Conservation (phyloP, 306 rosid species). For the Gleditsia sinensis region DNA sequence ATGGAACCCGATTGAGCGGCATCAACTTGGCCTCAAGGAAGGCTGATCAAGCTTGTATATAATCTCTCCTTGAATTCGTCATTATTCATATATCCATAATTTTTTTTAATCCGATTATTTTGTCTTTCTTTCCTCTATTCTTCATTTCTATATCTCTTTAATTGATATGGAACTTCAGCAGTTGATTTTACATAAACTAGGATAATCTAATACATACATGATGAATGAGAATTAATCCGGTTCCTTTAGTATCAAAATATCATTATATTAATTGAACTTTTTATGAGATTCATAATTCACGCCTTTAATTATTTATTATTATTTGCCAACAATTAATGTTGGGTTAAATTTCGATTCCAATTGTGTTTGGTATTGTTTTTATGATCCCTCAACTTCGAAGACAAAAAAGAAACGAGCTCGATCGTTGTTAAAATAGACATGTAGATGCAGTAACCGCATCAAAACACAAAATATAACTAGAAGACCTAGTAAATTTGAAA, state of each 20-base stretch:
- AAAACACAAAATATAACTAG: too few species aligned
- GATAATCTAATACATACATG: not conserved
- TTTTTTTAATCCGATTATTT: not conserved
- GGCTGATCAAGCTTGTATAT: slow-evolving; percentile 74
- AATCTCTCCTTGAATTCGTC: not conserved
- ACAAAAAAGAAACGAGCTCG: not conserved
- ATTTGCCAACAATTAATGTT: not conserved
- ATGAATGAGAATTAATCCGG: not conserved
- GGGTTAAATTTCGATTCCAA: not conserved
- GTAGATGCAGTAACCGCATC: too few species aligned
- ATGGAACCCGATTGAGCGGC: slow-evolving; percentile 42
- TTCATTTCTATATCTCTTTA: not conserved
- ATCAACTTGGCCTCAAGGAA: slow-evolving; percentile 60
- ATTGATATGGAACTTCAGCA: not conserved
- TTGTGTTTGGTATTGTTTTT: not conserved
- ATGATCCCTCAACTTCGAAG: not conserved
- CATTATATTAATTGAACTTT: slow-evolving; percentile 3
- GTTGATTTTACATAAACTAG: not conserved
- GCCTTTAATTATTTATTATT: not conserved
- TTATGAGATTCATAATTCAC: not conserved
- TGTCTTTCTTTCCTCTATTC: not conserved
- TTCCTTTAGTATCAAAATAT: not conserved
- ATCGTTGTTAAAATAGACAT: not conserved
- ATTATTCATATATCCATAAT: not conserved
- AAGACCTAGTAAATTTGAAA: too few species aligned